These are phyloP conservation scores for Dactylellina sp. DNA, from an alignment of 2,329 filamentous ascomycete genomes.

Conservation along the genomic window DNA sequence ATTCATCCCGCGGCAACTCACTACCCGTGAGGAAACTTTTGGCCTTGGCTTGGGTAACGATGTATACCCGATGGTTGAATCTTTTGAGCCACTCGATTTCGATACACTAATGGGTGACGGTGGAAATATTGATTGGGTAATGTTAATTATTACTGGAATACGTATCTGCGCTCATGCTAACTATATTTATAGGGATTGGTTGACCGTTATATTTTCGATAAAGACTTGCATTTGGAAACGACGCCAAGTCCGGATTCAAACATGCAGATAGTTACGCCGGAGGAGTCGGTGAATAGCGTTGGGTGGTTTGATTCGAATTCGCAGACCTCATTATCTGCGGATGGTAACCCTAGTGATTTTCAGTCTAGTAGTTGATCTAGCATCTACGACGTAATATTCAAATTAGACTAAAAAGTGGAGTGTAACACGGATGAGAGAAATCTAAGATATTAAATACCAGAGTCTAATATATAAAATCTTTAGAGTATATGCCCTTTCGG, in stretches of 20 bases:
- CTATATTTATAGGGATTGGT: slow-evolving; percentile 32
- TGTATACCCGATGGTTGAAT: slow-evolving; percentile 43
- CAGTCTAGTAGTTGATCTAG: not conserved
- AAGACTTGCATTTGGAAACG: slow-evolving; percentile 7
- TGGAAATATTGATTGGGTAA: slow-evolving; percentile 48
- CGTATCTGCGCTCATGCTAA: not conserved
- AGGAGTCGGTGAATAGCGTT: slow-evolving; percentile 11
- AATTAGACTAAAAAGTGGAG: no score
- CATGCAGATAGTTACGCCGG: slow-evolving; percentile 14
- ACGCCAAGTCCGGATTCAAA: slow-evolving; percentile 2
- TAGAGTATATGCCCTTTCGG: no score
- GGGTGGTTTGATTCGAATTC: not conserved
- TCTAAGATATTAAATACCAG: no score
- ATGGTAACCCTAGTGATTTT: not conserved
- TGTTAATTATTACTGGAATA: not conserved
- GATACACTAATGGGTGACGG: slow-evolving; percentile 42
- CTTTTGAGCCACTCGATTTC: slow-evolving; percentile 44
- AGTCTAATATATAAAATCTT: no score
- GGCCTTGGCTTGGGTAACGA: slow-evolving; percentile 33
- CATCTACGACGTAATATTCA: no score
- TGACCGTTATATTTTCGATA: slow-evolving; percentile 46
- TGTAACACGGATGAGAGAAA: no score
- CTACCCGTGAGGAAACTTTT: slow-evolving; percentile 20
- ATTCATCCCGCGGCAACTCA: slow-evolving; percentile 27
- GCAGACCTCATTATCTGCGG: slow-evolving; percentile 16